phyloP scores from a whole-genome alignment of 2,329 filamentous ascomycete genomes.

The Drechslerella coelobrocha region DNA sequence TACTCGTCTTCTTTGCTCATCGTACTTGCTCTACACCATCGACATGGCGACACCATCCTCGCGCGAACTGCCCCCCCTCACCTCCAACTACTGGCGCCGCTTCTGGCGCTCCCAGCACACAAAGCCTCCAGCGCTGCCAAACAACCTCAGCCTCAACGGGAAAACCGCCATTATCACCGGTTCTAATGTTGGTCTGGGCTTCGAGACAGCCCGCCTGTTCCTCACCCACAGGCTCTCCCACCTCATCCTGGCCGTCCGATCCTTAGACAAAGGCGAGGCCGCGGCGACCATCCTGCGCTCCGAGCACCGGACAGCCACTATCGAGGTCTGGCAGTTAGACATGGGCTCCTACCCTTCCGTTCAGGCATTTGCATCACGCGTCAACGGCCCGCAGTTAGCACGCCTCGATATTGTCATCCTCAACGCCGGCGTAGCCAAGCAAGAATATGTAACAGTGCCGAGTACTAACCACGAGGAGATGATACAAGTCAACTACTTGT shows the following conservation, averaged over 20 bases:
- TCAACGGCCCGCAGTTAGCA: constrained; percentile 56
- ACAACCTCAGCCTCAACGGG: constrained; percentile 13
- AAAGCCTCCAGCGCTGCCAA: constrained; percentile 24
- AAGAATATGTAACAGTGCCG: constrained; percentile 42
- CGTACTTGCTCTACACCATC: too few relatives aligned
- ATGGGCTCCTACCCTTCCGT: constrained; percentile 62
- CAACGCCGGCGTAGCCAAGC: constrained; percentile 59
- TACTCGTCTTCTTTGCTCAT: too few relatives aligned
- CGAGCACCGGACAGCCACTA: constrained; percentile 57
- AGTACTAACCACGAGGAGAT: constrained; percentile 38
- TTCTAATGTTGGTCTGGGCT: constrained; percentile 62
- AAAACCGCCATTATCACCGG: constrained; percentile 62
- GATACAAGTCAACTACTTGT: constrained; percentile 57
- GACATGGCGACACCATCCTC: constrained; percentile 14
- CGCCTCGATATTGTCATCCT: constrained; percentile 61
- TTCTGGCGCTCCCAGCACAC: constrained; percentile 43
- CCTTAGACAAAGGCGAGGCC: constrained; percentile 59
- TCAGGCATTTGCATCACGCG: constrained; percentile 58
- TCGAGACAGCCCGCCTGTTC: constrained; percentile 60
- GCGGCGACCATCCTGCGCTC: constrained; percentile 58
- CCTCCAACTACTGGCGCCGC: constrained; percentile 47
- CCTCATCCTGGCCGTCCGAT: constrained; percentile 63
- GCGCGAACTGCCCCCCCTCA: constrained; percentile 29
- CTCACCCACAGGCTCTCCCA: constrained; percentile 58
- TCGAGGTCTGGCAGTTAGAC: constrained; percentile 64